Evolutionary conservation across 345 rosid species (phyloP), one percentile per base, ranked within the genome.

Genomic region (Laguncularia racemosa): DNA sequence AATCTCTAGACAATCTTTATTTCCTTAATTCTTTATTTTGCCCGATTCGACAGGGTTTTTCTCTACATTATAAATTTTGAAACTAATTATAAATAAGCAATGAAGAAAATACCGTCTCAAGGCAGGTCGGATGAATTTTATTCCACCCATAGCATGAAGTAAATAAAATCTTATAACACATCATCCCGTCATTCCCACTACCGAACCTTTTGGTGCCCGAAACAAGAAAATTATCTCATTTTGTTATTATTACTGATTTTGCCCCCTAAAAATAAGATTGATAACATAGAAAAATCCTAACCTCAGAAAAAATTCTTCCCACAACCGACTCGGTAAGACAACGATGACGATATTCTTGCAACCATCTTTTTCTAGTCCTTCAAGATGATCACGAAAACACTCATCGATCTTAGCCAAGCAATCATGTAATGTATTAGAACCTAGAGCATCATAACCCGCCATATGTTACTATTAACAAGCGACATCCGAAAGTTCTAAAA

Each of bases 161-260:
- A 61, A 1, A 71, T 71, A 26, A 71, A 71, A 65, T 71, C 75
- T 61, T 71, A 71, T 71, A 71, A 45, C 75, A 70, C 71, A 71
- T 71, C 63, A 65, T 71, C 63, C 75, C 75, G 21, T 65, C 71
- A 51, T 53, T 56, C 59, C 52, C 62, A 20, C 75, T 65, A 52
- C 70, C 65, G 53, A 71, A 71, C 40, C 58, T 71, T 53, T 65
- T 0, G 75, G 50, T 43, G 61, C 67, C 75, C 65, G 53, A 56
- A n/a, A 17, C 1, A 10, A 50, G 13, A 6, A 0, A 3, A 6
- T 47, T 47, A 50, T n/a, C 6, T 15, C 13, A 50, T 15, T 17
- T 4, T 6, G 7, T 20, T n/a, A 50, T 20, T 16, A 49, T 8
- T 4, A 49, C 53, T 5, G 12, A 65, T 70, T 71, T 70, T 62